Base-by-base conservation (phyloP, 371 early-diverging fungal species). In the Scutellospora calospora region DNA sequence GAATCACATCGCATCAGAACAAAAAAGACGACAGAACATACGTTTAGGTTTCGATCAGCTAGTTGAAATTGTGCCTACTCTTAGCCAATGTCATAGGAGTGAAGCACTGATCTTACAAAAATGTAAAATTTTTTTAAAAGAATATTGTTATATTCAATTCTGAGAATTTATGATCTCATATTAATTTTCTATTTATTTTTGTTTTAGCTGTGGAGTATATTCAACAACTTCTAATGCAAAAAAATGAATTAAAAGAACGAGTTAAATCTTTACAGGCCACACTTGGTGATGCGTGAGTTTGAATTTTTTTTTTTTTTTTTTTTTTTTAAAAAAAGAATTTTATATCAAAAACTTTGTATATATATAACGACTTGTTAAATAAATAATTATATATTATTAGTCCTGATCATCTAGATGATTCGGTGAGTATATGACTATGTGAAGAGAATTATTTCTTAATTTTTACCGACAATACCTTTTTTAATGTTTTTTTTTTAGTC, bases 1-100 rank as follows among this genome's bases (percentile, higher is more conserved):
- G 14, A 98, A 97, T 86, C 98, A 98, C 85, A 97, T 98, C 85
- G 95, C 94, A 0, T 94, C 94, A 20, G 97, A 97, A 85, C 95
- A 97, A 83, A 94, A 95, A 83, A 92, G 97, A 80, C 89, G 97
- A 59, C 93, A 94, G 60, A 95, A 94, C 83, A 97, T 97, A 82
- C 87, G 94, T 59, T 84, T 88, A 20, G 96, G 96, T 8, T 96
- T 96, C 84, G 94, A 94, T 82, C 91, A 94, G 83, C 90, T 97
- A 62, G 91, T 92, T 45, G 92, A 93, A 63, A 88, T 96, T 51
- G 95, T 97, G 0, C 97, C 97, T 35, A 87, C 91, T 4, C 86
- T 96, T 51, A 79, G 79, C 52, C 87, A 87, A 63, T 87, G 89
- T 71, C 88, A 87, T 81, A 82, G 90, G 62, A 88, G 89, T 69